Evolutionary conservation across 2,329 filamentous ascomycete genomes (phyloP).

Genomic region (Acephala macrosclerotiorum): DNA sequence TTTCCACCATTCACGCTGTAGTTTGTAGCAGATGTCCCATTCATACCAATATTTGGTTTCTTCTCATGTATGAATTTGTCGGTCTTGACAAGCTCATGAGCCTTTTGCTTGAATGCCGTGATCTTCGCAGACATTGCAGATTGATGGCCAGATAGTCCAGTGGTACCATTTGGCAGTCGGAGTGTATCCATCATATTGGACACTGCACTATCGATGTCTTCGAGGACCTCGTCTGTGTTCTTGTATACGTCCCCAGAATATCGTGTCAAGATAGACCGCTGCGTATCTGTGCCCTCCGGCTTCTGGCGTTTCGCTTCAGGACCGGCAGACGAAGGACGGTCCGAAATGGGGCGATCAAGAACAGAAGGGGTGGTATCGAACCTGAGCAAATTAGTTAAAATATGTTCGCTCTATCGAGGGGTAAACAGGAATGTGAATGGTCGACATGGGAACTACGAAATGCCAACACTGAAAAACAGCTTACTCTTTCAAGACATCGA

Average conservation of each 20-base stretch:
- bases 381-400: constrained; percentile 48
- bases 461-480: constrained; percentile 26
- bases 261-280: constrained; percentile 48
- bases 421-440: neutral
- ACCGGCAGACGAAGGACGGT: constrained; percentile 53
- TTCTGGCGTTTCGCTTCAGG: constrained; percentile 68
- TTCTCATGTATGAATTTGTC: constrained; percentile 59
- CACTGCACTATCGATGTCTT: constrained; percentile 60
- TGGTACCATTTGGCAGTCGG: constrained; percentile 45
- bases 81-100: constrained; percentile 67
- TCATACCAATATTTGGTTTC: constrained; percentile 41
- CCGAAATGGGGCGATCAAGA: constrained; percentile 60
- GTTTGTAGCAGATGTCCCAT: constrained; percentile 29
- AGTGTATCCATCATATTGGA: constrained; percentile 58
- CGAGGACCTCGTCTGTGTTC: constrained; percentile 70
- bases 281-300: constrained; percentile 51
- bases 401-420: constrained; percentile 4
- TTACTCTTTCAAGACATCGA: constrained; percentile 53
- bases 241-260: constrained; percentile 57
- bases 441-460: constrained; percentile 28
- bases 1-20: constrained; percentile 32
- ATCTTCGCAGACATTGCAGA: constrained; percentile 39
- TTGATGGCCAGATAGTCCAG: constrained; percentile 30
- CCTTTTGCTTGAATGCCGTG: constrained; percentile 63
- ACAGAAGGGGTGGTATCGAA: constrained; percentile 62